phyloP scores from a whole-genome alignment of 2,329 filamentous ascomycete species.

The Phaeosphaeriaceae sp. region DNA sequence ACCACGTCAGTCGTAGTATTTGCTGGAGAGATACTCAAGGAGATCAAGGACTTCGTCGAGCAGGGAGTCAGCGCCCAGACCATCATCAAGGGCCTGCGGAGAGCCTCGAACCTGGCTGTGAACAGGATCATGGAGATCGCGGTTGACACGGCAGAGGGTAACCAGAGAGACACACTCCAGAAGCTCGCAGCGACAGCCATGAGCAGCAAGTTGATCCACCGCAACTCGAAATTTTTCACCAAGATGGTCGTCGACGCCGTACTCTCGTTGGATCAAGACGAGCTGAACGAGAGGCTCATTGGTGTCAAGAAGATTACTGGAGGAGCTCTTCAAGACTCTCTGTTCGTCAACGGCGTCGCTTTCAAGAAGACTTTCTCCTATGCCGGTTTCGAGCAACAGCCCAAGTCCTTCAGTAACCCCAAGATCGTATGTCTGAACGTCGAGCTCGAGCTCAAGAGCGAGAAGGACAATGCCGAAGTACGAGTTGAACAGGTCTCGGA shows the following conservation, averaged over 20 bases:
- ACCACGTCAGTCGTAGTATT: slow-evolving; percentile 97
- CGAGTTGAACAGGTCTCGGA: slow-evolving; percentile 98
- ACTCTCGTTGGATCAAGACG: slow-evolving; percentile 91
- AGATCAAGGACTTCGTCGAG: slow-evolving; percentile 94
- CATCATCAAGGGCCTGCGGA: slow-evolving; percentile 94
- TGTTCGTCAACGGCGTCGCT: slow-evolving; percentile 96
- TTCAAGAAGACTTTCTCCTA: slow-evolving; percentile 99
- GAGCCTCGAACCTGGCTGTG: slow-evolving; percentile 86
- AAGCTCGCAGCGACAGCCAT: slow-evolving; percentile 96
- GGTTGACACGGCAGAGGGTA: slow-evolving; percentile 80
- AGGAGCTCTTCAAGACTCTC: slow-evolving; percentile 91
- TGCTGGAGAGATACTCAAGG: slow-evolving; percentile 97
- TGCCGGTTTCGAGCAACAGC: slow-evolving; percentile 98
- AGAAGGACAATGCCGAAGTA: slow-evolving; percentile 99
- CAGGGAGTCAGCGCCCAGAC: slow-evolving; percentile 96
- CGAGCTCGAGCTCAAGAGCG: slow-evolving; percentile 96
- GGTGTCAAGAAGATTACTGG: slow-evolving; percentile 98
- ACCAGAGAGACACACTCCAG: slow-evolving; percentile 83
- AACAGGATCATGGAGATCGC: slow-evolving; percentile 99
- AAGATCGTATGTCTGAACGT: slow-evolving; percentile 98
- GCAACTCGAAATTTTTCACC: slow-evolving; percentile 96
- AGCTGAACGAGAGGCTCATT: slow-evolving; percentile 97
- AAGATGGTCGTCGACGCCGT: slow-evolving; percentile 99
- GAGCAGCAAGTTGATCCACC: slow-evolving; percentile 99
- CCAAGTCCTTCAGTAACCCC: slow-evolving; percentile 90